Evolutionary conservation across 768 basidiomycete species (phyloP), one percentile per base, ranked within the genome.

Genomic region (Boletus subcaerulescens): DNA sequence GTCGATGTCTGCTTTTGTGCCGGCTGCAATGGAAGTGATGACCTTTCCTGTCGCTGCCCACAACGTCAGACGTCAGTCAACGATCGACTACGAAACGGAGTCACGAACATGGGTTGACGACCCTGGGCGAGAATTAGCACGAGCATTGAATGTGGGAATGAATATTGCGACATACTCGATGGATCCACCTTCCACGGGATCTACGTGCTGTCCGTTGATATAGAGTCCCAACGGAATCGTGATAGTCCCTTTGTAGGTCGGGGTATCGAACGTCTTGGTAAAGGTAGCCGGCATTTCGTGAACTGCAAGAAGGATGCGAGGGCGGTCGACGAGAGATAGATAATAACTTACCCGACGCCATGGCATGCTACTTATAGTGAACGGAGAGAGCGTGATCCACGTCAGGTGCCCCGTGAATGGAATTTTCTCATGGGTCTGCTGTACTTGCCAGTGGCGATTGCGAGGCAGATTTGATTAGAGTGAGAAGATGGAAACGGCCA

Each of bases 161-260:
- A 15, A 4, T 8, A 13, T 26, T 3, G 33, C 8, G 7, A 73
- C 84, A 64, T 59, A 88, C 87, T 87, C 85, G 63, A 89, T 84
- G 29, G 78, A 78, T 22, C 74, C 77, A 15, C 76, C 75, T 10
- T 79, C 73, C 14, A 76, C 74, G 31, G 82, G 80, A 43, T 82
- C 81, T 17, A 84, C 77, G 40, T 60, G 48, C 33, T 64, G 46
- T 57, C 84, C 83, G 62, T 80, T 74, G 65, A 91, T 91, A 74
- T 85, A 91, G 52, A 90, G 70, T 24, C 87, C 85, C 22, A 86
- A 83, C 54, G 78, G 74, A 57, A 87, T 65, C 3, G 72, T 71
- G n/a, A 76, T 65, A n/a, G 72, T 73, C 35, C 84, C 84, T 67
- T 83, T 86, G 77, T 74, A 87, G 52, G 73, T 63, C 22, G 75